A percentile compares a stretch with the other conserved stretches of the same genome.
Conservation (phyloP, 2,329 filamentous ascomycete genomes). For the Aspergillus felis region DNA sequence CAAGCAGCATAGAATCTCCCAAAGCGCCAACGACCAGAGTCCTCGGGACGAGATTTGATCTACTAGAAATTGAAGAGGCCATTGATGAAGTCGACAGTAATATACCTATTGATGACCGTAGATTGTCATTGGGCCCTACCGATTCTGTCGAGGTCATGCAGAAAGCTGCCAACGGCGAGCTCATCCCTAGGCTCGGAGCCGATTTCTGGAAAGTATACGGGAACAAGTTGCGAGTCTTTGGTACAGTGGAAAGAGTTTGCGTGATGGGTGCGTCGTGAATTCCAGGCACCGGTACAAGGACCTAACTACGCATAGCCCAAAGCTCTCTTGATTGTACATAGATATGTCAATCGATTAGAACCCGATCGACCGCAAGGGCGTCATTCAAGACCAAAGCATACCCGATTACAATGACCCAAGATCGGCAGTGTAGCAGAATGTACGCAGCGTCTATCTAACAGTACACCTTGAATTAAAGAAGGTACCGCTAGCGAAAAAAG, state of each 20-base stretch:
- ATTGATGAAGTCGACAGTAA: conserved; percentile 10
- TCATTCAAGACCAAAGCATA: background rate
- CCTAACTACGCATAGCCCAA: background rate
- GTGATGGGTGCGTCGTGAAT: conserved; percentile 5
- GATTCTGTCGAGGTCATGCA: conserved; percentile 12
- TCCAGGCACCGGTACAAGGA: background rate
- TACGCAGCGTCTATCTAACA: conserved; percentile 97
- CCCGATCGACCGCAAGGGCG: background rate
- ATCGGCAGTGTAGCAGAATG: conserved; percentile 42
- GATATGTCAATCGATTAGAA: background rate
- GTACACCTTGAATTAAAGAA: conserved; percentile 71
- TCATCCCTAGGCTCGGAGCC: conserved; percentile 51
- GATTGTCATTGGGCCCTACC: background rate
- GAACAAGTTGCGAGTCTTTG: conserved; percentile 59
- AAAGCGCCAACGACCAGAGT: background rate
- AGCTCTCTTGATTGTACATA: background rate
- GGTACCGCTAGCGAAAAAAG: conserved; percentile 99
- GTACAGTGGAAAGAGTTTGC: conserved; percentile 52
- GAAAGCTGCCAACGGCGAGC: conserved; percentile 32
- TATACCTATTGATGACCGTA: background rate
- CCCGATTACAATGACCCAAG: background rate
- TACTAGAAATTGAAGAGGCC: conserved; percentile 16
- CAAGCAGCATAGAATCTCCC: background rate
- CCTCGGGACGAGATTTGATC: conserved; percentile 28
- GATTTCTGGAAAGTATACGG: conserved; percentile 57